Base-by-base conservation (phyloP, 805 yeast species). In the Nakazawaea ishiwadae region DNA sequence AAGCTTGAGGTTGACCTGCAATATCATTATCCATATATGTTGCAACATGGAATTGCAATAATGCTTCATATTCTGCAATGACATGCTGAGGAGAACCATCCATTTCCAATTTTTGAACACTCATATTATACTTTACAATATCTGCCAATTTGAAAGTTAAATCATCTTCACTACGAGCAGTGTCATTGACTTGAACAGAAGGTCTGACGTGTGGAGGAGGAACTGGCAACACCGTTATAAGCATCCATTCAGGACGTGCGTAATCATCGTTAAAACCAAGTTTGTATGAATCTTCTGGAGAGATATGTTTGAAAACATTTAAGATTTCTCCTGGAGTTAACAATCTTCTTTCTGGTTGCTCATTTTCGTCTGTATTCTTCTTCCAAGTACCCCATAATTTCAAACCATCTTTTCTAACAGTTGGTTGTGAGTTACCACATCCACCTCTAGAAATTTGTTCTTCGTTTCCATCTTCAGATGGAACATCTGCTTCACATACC, bases 161-260 rank as follows among this genome's bases (percentile, higher is more conserved):
- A 73, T 93, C 99, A 77, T 93, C 99, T 64, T 93, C 99, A 53
- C 98, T 97, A 68, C 99, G 81, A 47, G 96, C 96, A 9, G 97
- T 87, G 60, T 93, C 99, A 52, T 93, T 93, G 56, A 93, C 90
- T 2, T 99, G 96, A 68, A 93, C 93, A 18, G 96, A 86, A 9
- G 99, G 99, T 63, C 99, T 83, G 26, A 93, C 99, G 27, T 97
- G 98, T 48, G 99, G 99, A 39, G 99, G 99, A 33, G 99, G 99
- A 15, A 93, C 99, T 1, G 99, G 99, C 55, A 93, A 71, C n/a
- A 93, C 98, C 2, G 98, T 89, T 51, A 93, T 77, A 46, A 93
- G 74, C 81, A 93, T 79, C 99, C 99, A 93, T 66, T 93, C 99
- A 2, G 99, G 99, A 54, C 99, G 82, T 2, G 99, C 93, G 56